Conservation (phyloP, 345 rosid genomes). For the Salix suchowensis region DNA sequence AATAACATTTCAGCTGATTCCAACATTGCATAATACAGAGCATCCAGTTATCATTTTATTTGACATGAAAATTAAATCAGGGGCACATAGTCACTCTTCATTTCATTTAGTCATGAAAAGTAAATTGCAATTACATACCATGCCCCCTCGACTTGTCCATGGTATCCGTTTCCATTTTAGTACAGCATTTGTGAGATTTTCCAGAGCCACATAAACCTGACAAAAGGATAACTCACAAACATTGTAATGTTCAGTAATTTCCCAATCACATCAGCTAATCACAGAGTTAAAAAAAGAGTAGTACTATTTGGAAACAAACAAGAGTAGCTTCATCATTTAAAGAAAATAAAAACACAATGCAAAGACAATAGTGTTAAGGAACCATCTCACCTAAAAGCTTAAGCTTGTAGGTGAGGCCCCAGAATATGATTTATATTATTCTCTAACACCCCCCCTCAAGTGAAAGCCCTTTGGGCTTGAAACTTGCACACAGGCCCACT, state of each 20-base stretch:
- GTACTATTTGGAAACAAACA: not conserved
- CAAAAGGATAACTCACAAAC: conserved; percentile 1
- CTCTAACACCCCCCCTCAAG: too few relatives aligned
- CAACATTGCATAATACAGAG: not conserved
- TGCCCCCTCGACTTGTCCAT: conserved; percentile 80
- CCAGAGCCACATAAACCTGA: conserved; percentile 52
- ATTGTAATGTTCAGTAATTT: not conserved
- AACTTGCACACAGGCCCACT: too few relatives aligned
- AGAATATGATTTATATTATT: too few relatives aligned
- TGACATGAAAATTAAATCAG: not conserved
- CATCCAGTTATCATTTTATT: not conserved
- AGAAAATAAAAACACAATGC: not conserved
- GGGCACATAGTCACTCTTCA: not conserved
- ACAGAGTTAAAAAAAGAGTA: not conserved
- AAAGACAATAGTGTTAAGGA: too few relatives aligned
- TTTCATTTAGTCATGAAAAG: not conserved
- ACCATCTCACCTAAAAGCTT: too few relatives aligned
- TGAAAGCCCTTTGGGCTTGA: too few relatives aligned
- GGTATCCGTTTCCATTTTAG: conserved; percentile 60
- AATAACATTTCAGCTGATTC: conserved; percentile 2
- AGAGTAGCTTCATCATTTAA: not conserved
- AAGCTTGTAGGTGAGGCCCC: too few relatives aligned
- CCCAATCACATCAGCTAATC: not conserved
- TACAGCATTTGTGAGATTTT: conserved; percentile 40
- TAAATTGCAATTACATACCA: conserved; percentile 40